These are phyloP conservation scores for Danielia reshetovae DNA, from an alignment of 805 yeast genomes.

Conservation along the genomic window DNA sequence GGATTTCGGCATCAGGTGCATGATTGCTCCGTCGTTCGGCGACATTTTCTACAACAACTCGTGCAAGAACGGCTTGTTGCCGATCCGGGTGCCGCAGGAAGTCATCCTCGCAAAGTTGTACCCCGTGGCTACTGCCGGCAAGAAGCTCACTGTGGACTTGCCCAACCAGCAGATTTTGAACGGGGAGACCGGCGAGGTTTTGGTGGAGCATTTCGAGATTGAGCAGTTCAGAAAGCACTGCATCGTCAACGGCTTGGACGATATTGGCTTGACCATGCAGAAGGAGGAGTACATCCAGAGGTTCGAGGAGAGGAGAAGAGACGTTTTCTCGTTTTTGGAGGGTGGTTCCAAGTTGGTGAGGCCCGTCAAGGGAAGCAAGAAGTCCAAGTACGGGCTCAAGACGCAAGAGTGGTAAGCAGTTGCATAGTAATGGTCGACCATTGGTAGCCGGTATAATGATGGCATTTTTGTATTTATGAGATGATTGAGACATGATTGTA, in stretches of 20 bases:
- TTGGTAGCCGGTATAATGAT: no score
- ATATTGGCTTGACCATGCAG: slow-evolving; percentile 91
- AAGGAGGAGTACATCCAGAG: slow-evolving; percentile 72
- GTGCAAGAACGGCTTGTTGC: slow-evolving; percentile 90
- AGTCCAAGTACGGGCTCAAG: slow-evolving; percentile 59
- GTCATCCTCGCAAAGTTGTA: slow-evolving; percentile 65
- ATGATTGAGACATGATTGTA: no score
- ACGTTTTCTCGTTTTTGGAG: slow-evolving; percentile 86
- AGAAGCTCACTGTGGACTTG: slow-evolving; percentile 72
- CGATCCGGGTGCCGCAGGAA: slow-evolving; percentile 84
- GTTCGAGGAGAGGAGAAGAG: slow-evolving; percentile 75
- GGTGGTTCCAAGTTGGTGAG: slow-evolving; percentile 70
- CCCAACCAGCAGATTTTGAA: slow-evolving; percentile 78
- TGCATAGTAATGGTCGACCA: no score
- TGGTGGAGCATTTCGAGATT: slow-evolving; percentile 80
- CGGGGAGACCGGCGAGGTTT: slow-evolving; percentile 56
- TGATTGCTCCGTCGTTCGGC: slow-evolving; percentile 97
- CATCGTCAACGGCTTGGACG: slow-evolving; percentile 90
- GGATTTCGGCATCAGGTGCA: slow-evolving; percentile 93
- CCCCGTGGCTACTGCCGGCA: slow-evolving; percentile 77
- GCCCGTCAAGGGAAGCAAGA: slow-evolving; percentile 67
- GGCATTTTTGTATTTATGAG: no score
- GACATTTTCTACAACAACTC: slow-evolving; percentile 98
- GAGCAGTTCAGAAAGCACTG: slow-evolving; percentile 95
- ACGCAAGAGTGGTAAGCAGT: slow-evolving; percentile 69